Evolutionary conservation across 2,329 filamentous ascomycete species (phyloP).

Genomic region (Clarireedia homoeocarpa): DNA sequence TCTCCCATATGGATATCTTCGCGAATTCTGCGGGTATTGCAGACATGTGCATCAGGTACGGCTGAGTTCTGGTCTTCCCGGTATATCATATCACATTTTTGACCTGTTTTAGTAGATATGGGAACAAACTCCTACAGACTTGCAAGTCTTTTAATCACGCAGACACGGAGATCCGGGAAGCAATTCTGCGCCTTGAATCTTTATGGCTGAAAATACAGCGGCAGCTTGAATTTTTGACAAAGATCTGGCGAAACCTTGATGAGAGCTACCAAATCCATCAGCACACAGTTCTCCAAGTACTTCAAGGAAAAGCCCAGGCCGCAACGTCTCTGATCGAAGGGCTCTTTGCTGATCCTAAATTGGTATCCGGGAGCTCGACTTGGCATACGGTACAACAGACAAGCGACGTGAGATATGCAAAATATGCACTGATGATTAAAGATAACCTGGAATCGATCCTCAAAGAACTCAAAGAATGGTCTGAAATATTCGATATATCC

Average conservation of each 20-base stretch:
- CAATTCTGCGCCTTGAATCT: conserved; percentile 15
- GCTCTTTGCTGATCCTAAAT: neutral
- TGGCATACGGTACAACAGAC: neutral
- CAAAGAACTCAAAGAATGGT: conserved; percentile 21
- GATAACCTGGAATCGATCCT: conserved; percentile 11
- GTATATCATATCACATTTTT: too few species aligned
- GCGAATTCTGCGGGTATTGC: neutral
- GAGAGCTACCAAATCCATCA: conserved; percentile 3
- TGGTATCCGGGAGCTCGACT: neutral
- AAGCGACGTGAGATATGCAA: conserved; percentile 5
- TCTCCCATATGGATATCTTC: neutral
- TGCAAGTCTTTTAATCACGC: conserved; percentile 15
- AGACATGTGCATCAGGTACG: neutral
- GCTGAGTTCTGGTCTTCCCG: too few species aligned
- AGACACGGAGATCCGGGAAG: conserved; percentile 9
- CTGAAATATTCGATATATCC: conserved; percentile 17
- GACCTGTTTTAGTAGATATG: conserved; percentile 11
- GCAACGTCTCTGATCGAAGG: neutral
- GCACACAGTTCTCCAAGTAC: neutral
- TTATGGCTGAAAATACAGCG: conserved; percentile 17
- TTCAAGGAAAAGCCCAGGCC: neutral
- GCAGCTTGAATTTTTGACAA: conserved; percentile 15
- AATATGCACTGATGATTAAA: conserved; percentile 13
- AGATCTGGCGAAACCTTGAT: conserved; percentile 10
- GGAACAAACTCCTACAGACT: conserved; percentile 13